Percentiles rank a stretch among this genome's conserved stretches.
Conservation (phyloP, 192 early-diverging fungal species). For the Pilaira anomala region DNA sequence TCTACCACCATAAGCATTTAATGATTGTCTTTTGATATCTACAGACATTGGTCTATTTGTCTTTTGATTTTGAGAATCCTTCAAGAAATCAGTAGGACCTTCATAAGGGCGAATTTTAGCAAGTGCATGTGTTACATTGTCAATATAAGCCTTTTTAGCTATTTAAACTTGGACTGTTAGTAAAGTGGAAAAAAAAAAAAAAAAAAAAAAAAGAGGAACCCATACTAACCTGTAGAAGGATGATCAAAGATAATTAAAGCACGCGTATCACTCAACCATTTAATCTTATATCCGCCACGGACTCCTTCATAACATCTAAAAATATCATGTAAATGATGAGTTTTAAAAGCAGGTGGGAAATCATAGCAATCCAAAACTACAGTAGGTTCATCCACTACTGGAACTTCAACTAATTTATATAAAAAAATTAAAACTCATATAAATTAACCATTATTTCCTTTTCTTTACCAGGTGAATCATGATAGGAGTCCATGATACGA, state of each 20-base stretch:
- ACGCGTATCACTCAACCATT: conserved; percentile 72
- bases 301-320: conserved; percentile 57
- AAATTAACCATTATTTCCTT: not conserved
- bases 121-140: conserved; percentile 48
- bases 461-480: conserved; percentile 23
- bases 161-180: not conserved
- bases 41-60: conserved; percentile 8
- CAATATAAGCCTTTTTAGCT: conserved; percentile 56
- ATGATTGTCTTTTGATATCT: conserved; percentile 15
- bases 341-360: conserved; percentile 66
- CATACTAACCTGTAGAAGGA: conserved; percentile 52
- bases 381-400: conserved; percentile 38
- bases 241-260: conserved; percentile 71
- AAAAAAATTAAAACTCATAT: not conserved
- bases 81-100: conserved; percentile 45
- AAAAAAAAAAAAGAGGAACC: not conserved
- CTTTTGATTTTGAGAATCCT: conserved; percentile 14
- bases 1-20: conserved; percentile 14
- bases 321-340: conserved; percentile 64
- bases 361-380: conserved; percentile 53
- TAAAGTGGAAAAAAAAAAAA: not conserved
- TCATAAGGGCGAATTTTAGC: conserved; percentile 60
- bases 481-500: conserved; percentile 27
- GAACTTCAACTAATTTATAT: conserved; percentile 24
- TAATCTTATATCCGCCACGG: conserved; percentile 65